Conservation (phyloP, 371 early-diverging fungal species). For the Syncephalastrum monosporum region DNA sequence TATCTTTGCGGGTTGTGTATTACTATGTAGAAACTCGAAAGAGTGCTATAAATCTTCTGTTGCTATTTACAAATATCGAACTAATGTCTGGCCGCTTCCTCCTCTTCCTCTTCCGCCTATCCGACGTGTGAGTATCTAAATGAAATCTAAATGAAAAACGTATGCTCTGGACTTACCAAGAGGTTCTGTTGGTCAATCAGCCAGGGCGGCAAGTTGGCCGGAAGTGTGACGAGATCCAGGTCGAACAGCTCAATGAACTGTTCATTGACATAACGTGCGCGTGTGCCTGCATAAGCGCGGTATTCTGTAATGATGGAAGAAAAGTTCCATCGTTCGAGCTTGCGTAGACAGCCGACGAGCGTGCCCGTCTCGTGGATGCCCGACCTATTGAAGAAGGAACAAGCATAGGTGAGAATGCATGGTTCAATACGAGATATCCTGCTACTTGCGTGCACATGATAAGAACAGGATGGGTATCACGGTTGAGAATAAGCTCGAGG, state of each 20-base stretch:
- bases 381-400: slow-evolving; percentile 32
- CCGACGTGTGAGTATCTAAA: background rate
- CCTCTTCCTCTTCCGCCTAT: too few species aligned
- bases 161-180: slow-evolving; percentile 25
- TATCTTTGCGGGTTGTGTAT: too few species aligned
- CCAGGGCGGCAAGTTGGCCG: slow-evolving; percentile 76
- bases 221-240: slow-evolving; percentile 85
- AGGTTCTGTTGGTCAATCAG: slow-evolving; percentile 66
- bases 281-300: slow-evolving; percentile 86
- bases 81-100: too few species aligned
- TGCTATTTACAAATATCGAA: too few species aligned
- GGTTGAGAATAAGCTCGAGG: slow-evolving; percentile 79
- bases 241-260: slow-evolving; percentile 97
- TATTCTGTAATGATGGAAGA: slow-evolving; percentile 95
- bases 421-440: background rate
- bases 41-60: too few species aligned
- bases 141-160: background rate
- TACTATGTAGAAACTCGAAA: too few species aligned
- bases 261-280: slow-evolving; percentile 84
- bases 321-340: slow-evolving; percentile 94
- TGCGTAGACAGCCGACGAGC: slow-evolving; percentile 91
- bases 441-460: slow-evolving; percentile 84
- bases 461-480: slow-evolving; percentile 78
- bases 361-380: slow-evolving; percentile 82
- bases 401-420: too few species aligned